Base-by-base conservation (phyloP, 2,329 filamentous ascomycete species). In the Trichoderma pleuroti region DNA sequence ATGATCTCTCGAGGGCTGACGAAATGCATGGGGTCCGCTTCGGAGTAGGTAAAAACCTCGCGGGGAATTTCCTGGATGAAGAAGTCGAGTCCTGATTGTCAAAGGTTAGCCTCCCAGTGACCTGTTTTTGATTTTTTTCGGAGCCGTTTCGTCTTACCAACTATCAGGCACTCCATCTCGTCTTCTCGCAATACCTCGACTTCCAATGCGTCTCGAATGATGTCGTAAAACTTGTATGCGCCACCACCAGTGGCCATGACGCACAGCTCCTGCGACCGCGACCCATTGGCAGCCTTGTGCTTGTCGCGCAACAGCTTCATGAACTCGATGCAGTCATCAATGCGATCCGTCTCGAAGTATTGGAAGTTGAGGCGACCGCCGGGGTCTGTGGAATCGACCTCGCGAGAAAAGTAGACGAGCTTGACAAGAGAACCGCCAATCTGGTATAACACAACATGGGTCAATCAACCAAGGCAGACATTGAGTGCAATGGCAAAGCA, bases 111-210 rank as follows among this genome's bases (percentile, higher is more conserved):
- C 9, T 36, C 42, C n/a, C 62, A 26, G 21, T 24, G 14, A 24
- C 11, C 21, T 52, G 5, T 24, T 12, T 16, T 42, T 42, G 16
- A n/a, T 10, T 52, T 52, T 4, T 49, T 9, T 24, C n/a, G 11
- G 46, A 14, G 21, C 21, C 24, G 2, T 59, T 49, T 26, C 28
- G 7, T 9, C 84, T 74, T 81, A 94, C 93, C 94, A 77, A 96
- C 96, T 74, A 99, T 99, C 71, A 99, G 84, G 79, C 96, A 99
- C 81, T 97, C 94, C 96, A 99, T 99, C 83, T 99, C 96, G 77
- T 99, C 96, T 81, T 98, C 96, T 56, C 94, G 87, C 76, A 94
- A 85, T 24, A 99, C 94, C 78, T 98, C 92, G 2, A 97, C 93
- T 16, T 92, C 92, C 64, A 99, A 84, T 5, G 91, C 90, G 73